A percentile compares a stretch with the other conserved stretches of the same genome.
Conservation (phyloP, 805 yeast genomes). For the Clavispora fructus region DNA sequence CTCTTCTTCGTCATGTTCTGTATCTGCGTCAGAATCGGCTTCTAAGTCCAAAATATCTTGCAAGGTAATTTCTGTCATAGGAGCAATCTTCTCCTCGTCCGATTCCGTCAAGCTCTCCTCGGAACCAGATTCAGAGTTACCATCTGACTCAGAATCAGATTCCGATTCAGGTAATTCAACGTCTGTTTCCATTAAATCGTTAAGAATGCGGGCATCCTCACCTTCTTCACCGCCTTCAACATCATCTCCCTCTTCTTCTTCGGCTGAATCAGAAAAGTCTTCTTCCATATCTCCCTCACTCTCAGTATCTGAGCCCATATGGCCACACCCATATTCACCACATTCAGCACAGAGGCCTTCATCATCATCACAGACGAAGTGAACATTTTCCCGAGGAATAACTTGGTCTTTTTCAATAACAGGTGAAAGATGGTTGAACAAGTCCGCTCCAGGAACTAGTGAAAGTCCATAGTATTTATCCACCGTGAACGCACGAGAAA, state of each 20-base stretch:
- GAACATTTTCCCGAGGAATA: conserved; percentile 44
- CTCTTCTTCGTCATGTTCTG: conserved; percentile 15
- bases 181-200: conserved; percentile 1
- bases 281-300: conserved; percentile 10
- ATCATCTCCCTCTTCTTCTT: conserved; percentile 1
- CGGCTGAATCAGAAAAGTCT: conserved; percentile 4
- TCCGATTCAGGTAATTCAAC: not conserved
- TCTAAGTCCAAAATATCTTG: conserved; percentile 26
- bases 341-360: conserved; percentile 13
- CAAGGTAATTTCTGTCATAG: conserved; percentile 23
- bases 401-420: conserved; percentile 7
- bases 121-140: conserved; percentile 10
- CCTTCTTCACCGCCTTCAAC: conserved; percentile 6
- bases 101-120: conserved; percentile 1
- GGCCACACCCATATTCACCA: conserved; percentile 16
- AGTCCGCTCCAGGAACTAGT: conserved; percentile 86
- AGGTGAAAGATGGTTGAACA: conserved; percentile 68
- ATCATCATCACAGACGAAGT: conserved; percentile 21
- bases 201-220: conserved; percentile 7
- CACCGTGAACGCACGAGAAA: conserved; percentile 76
- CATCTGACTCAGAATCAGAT: not conserved
- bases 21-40: conserved; percentile 17
- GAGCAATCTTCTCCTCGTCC: conserved; percentile 17
- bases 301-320: conserved; percentile 7
- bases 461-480: conserved; percentile 72